Evolutionary conservation across 805 yeast genomes (phyloP), one percentile per base, ranked within the genome.

Genomic region (Ascoidea tarda): DNA sequence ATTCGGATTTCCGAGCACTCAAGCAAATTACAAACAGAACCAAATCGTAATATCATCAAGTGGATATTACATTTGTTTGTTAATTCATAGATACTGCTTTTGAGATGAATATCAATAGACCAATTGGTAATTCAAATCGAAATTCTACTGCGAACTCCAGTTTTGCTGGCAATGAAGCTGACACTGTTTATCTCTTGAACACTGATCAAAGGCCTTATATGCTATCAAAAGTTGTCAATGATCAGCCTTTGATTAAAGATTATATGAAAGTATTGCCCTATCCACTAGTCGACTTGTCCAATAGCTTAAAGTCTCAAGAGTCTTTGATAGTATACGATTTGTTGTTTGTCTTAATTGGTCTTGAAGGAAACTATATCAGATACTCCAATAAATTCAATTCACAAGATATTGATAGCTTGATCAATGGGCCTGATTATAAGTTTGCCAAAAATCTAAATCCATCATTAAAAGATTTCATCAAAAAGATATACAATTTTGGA

Each of bases 281-380:
- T 53, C 75, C 82, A 1, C 62, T 81, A 42, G 71, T 71, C 49
- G 76, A 69, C 51, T 62, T 75, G 46, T 21, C 28, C 3, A 62
- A 60, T n/a, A 77, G 76, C 38, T 62, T 73, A 3, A 70, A 75
- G 49, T 73, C 75, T 3, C 96, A 88, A 62, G 96, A 89, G 62
- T 82, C 86, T 0, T 71, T 82, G 32, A 74, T 93, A 1, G 70
- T 84, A 14, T 73, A 77, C 54, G 99, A 91, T 63, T 62, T 89
- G 6, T 60, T 88, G 21, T 75, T 74, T 59, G 82, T 86, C 1
- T 63, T 93, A 12, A 59, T 81, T 38, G 95, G 95, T 0, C 66
- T 75, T 32, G 96, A 89, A 63, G 97, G 97, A 0, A 71, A 73
- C 21, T 87, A 84, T 61, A 78, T 91, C 44, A 70, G 89, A 48